These are phyloP conservation scores for Chrysosporium queenslandicum DNA, from an alignment of 2,329 filamentous ascomycete species.

Conservation along the genomic window DNA sequence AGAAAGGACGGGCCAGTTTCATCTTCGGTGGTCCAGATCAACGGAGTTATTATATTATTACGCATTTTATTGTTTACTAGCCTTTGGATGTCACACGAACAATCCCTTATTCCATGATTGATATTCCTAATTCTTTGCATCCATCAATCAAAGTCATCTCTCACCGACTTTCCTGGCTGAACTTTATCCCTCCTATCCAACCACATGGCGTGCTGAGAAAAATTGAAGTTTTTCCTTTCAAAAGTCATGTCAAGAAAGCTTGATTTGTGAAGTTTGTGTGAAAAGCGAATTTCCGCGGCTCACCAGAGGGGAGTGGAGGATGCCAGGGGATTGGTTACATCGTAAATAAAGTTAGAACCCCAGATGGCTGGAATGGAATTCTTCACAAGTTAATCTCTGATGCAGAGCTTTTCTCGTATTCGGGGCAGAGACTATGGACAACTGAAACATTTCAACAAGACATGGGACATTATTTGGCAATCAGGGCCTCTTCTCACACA, in stretches of 20 bases:
- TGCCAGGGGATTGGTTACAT: not conserved
- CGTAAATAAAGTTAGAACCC: not conserved
- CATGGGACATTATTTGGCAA: too few relatives aligned
- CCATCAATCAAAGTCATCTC: not conserved
- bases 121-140: not conserved
- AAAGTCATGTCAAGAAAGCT: not conserved
- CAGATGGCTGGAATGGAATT: not conserved
- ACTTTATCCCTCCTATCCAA: conserved; percentile 10
- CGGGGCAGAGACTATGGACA: not conserved
- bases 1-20: too few relatives aligned
- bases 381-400: not conserved
- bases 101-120: not conserved
- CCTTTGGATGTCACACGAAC: not conserved
- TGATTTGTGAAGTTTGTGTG: not conserved
- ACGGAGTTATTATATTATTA: too few relatives aligned
- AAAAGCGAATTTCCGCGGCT: not conserved
- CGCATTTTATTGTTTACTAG: too few relatives aligned
- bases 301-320: not conserved
- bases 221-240: not conserved
- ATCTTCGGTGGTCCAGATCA: too few relatives aligned
- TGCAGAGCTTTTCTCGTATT: not conserved
- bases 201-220: conserved; percentile 8
- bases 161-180: conserved; percentile 8
- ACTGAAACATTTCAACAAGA: not conserved
- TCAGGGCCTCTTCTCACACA: too few relatives aligned